Evolutionary conservation across 2,329 filamentous ascomycete genomes (phyloP), one percentile per base, ranked within the genome.

Genomic region (Raffaelea arxii): DNA sequence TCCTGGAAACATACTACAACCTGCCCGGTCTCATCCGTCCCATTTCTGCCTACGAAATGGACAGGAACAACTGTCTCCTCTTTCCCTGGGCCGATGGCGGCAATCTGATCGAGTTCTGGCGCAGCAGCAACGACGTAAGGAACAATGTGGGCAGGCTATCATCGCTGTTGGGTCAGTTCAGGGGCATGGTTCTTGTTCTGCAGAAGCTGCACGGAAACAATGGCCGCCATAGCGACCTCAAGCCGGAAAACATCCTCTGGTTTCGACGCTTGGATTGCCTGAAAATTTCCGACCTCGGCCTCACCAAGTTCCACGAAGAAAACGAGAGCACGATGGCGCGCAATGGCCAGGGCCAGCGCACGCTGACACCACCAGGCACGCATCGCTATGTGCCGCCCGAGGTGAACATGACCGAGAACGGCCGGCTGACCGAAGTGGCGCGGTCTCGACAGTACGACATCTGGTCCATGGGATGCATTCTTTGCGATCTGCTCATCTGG

Each of bases 391-490:
- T 49, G 25, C 40, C 51, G 2, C 51, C 51, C 5, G 51, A 51
- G 25, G 30, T 19, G 6, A 23, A 42, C 42, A 12, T n/a, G 35
- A 38, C 23, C 10, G n/a, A 12, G 24, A 12, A n/a, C 4, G 18
- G 18, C 18, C 10, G 36, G 4, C 4, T 6, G 23, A 6, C 6
- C 9, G 12, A 36, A 36, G 19, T 6, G 6, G 36, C 36, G 11
- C 36, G 36, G 5, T 38, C 40, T 32, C 19, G 19, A 7, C 41
- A 30, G 41, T 62, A 59, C 14, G 60, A 62, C 11, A 49, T 55
- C 4, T 62, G 60, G 60, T 60, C 58, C 0, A 50, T 62, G 43
- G 60, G 60, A 0, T 61, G 58, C 35, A 55, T 62, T 7, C 51
- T 53, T 0, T 47, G 62, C 0, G 59, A 62, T 38, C 57, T 53